Evolutionary conservation across 2,329 filamentous ascomycete genomes (phyloP), one percentile per base, ranked within the genome.

Genomic region (Epichloe baconii): DNA sequence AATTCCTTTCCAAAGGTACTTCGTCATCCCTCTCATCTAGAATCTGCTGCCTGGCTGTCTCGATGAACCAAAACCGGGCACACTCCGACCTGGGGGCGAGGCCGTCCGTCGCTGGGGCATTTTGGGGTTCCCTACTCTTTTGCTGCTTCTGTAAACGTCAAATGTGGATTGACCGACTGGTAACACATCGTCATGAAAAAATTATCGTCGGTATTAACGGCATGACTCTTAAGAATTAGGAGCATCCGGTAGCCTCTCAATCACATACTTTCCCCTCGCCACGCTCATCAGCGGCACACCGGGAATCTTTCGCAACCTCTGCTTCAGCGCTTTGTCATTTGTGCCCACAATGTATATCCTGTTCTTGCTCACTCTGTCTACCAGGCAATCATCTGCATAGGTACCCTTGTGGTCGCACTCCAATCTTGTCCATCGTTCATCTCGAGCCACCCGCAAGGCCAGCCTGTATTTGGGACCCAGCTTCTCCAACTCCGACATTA

Each of bases 351-450:
- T 85, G 65, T 89, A 89, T 58, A 89, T 82, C 63, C 84, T 79
- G 62, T 83, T 78, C 66, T 88, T 86, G 60, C 80, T 77, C 21
- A 87, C 78, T n/a, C 83, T 69, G 63, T 88, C 83, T 40, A 88
- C 83, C 19, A 88, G 78, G 62, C 88, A 94, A 69, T 95, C 88
- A 70, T 95, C 89, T 8, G 88, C 74, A 60, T 88, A 85, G 19
- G 61, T 83, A 43, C 89, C 89, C 68, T 89, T 91, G 72, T 97
- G 93, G 59, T 91, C 87, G 67, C 93, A 98, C 64, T 85, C 80
- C 46, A 95, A 69, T 48, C 90, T 72, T 65, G 91, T 83, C 79
- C 88, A 97, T 54, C 91, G 73, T 67, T 95, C 88, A 64, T 98
- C 93, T 50, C 90, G 75, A 0, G 93, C 93, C 49, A 96, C 89